Evolutionary conservation across 768 basidiomycete genomes (phyloP).

Genomic region (Tylopilus plumbeoviolaceoides): DNA sequence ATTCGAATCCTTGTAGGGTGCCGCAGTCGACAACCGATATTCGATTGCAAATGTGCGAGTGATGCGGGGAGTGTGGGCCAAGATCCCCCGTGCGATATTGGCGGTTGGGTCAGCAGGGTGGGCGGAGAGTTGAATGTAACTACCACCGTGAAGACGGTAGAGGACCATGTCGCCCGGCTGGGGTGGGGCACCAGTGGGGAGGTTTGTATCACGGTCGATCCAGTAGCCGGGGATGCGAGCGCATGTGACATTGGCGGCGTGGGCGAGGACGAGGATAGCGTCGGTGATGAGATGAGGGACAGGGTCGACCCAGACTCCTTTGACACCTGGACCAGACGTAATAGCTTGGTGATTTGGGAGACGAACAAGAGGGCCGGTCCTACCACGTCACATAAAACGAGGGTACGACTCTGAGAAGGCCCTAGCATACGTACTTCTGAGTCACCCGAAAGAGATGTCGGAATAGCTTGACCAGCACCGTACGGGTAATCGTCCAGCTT

Average conservation of each 20-base stretch:
- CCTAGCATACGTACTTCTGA: slow-evolving; percentile 16
- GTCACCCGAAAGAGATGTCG: slow-evolving; percentile 15
- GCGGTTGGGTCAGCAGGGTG: slow-evolving; percentile 25
- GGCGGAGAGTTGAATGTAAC: slow-evolving; percentile 25
- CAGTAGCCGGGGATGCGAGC: slow-evolving; percentile 35
- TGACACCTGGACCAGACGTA: slow-evolving; percentile 17
- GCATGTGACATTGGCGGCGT: slow-evolving; percentile 24
- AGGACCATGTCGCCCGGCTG: slow-evolving; percentile 32
- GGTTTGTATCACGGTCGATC: slow-evolving; percentile 23
- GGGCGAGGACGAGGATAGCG: slow-evolving; percentile 27
- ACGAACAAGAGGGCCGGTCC: slow-evolving; percentile 17
- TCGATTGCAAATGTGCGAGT: slow-evolving; percentile 39
- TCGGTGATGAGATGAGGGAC: slow-evolving; percentile 32
- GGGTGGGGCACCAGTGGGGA: slow-evolving; percentile 19
- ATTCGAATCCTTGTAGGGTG: slow-evolving; percentile 27
- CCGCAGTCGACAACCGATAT: slow-evolving; percentile 40
- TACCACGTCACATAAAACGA: slow-evolving; percentile 2
- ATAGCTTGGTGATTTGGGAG: slow-evolving; percentile 22
- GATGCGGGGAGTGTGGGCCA: slow-evolving; percentile 14
- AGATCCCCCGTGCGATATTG: slow-evolving; percentile 18
- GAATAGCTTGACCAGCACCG: slow-evolving; percentile 18
- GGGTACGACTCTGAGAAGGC: too few relatives aligned
- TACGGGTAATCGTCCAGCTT: slow-evolving; percentile 22
- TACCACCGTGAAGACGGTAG: slow-evolving; percentile 32
- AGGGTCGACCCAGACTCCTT: slow-evolving; percentile 34